Base-by-base conservation (phyloP, 1,284 basidiomycete genomes). In the Cryptococcus deneoformans region DNA sequence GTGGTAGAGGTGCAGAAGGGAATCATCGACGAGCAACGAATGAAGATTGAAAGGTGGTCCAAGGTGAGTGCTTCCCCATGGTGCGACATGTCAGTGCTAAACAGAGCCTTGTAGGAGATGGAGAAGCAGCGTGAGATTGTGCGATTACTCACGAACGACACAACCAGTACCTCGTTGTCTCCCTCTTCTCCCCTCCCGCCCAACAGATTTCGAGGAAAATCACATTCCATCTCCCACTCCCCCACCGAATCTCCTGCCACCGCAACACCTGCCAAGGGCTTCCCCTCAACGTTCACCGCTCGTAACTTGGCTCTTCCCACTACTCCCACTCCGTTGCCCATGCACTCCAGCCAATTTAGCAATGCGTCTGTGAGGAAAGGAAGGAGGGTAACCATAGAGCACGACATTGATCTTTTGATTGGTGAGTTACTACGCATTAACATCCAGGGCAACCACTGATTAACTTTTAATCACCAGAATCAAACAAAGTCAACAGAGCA, bases 311-410 rank as follows among this genome's bases (percentile, higher is more conserved):
- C 72, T 14, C 38, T 71, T 39, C 69, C 72, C 9, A 63, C 56
- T 5, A 56, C 60, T 34, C 69, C 70, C 24, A 61, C 61, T 2
- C 75, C 76, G 1, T 59, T 77, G 6, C 77, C 77, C 0, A 71
- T 71, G 65, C 73, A 77, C 50, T 64, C 71, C 14, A 66, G 58
- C 24, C 71, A 70, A 55, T 60, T 63, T 40, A 59, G 62, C 59
- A 73, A 68, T 48, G 51, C 63, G 5, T 64, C 68, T 11, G 48
- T 63, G 3, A 67, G 70, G 47, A 72, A 68, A 52, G 61, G 64
- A 8, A 63, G 77, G 50, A 60, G 77, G 12, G 57, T 73, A 10
- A 77, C 77, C 10, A 74, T 78, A 35, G 77, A 78, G 51, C 71
- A 76, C 52, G 77, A 78, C 55, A 72, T 77, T 44, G 68, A 75